Evolutionary conservation across 768 basidiomycete genomes (phyloP).

Genomic region (Suillus subaureus): DNA sequence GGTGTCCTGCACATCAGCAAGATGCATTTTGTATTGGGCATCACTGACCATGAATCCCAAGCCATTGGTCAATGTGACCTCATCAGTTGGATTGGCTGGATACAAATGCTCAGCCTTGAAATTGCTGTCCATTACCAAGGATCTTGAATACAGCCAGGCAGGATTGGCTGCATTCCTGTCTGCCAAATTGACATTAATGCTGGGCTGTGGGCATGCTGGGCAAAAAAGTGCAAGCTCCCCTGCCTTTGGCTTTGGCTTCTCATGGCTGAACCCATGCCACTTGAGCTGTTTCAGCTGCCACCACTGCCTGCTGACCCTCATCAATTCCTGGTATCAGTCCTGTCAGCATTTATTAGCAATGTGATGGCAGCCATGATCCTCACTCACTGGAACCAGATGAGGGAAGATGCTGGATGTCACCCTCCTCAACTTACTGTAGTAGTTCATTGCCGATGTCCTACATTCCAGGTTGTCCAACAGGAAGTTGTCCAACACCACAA

Average conservation of each 20-base stretch:
- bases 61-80: conserved; percentile 16
- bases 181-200: background rate
- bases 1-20: too few relatives aligned
- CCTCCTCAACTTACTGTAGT: conserved; percentile 12
- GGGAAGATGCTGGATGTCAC: background rate
- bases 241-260: background rate
- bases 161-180: accelerated
- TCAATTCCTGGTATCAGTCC: background rate
- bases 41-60: conserved; percentile 25
- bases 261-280: background rate
- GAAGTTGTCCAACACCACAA: too few relatives aligned
- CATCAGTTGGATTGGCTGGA: conserved; percentile 22
- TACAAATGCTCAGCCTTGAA: conserved; percentile 15
- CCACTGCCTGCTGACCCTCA: background rate
- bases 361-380: too few relatives aligned
- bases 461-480: conserved; percentile 14
- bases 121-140: conserved; percentile 12
- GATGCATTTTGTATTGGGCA: too few relatives aligned
- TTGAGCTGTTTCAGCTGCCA: background rate
- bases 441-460: conserved; percentile 16
- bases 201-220: conserved; percentile 29
- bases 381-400: background rate
- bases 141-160: background rate
- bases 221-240: conserved; percentile 24
- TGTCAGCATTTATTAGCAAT: background rate